Base-by-base conservation (phyloP, 140 eudicot genomes). In the Erigeron philadelphicus region DNA sequence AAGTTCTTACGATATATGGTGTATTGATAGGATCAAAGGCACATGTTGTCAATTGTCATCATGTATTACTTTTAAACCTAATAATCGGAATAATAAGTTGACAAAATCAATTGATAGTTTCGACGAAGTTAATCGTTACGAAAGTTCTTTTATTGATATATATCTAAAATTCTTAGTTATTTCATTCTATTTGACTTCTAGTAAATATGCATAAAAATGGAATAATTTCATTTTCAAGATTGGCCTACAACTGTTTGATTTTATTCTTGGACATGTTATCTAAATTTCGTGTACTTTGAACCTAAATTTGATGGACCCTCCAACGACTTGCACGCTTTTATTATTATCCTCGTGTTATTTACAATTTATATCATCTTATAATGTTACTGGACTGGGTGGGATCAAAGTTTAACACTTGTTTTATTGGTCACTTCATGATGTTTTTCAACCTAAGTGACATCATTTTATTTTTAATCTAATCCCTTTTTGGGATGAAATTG, bases 321-420 rank as follows among this genome's bases (percentile, higher is more conserved):
- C 19, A 8, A 55, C 80, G 62, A 53, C 50, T 76, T 73, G 71
- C 57, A 73, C 31, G 16, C 12, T 63, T 68, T 48, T 18, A 12
- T 48, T 44, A 12, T 15, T 31, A 10, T 64, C 54, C 2, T 3
- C 54, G 1, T 48, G 54, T 11, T 48, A 7, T 48, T 48, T 48
- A 58, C 15, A 17, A 15, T 16, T 63, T 63, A 48, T 31, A 48
- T 48, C 5, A 2, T n/a, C n/a, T n/a, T n/a, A n/a, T n/a, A n/a
- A n/a, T n/a, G n/a, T n/a, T n/a, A n/a, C n/a, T n/a, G n/a, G n/a
- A n/a, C n/a, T n/a, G n/a, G n/a, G n/a, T n/a, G n/a, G n/a, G n/a
- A n/a, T n/a, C n/a, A n/a, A n/a, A n/a, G n/a, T n/a, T n/a, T n/a
- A n/a, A n/a, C n/a, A n/a, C n/a, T n/a, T n/a, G 38, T 31, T 31